These are phyloP conservation scores for Dactylella cylindrospora DNA, from an alignment of 2,329 filamentous ascomycete species.

Conservation along the genomic window DNA sequence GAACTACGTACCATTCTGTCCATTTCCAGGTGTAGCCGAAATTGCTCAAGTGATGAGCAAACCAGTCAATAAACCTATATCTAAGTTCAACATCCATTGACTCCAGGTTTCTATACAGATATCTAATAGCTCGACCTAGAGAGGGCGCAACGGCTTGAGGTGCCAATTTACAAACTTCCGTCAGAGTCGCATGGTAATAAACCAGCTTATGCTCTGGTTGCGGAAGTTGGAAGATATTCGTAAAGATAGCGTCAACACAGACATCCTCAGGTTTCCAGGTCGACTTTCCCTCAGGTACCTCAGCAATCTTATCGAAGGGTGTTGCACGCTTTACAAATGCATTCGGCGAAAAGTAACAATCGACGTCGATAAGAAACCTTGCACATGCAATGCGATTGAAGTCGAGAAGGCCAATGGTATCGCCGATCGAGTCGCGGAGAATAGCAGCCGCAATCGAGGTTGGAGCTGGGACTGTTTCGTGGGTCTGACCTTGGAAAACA, in stretches of 20 bases:
- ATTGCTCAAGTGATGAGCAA: conserved; percentile 95
- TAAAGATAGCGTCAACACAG: conserved; percentile 95
- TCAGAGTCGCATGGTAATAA: conserved; percentile 93
- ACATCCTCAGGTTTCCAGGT: conserved; percentile 99
- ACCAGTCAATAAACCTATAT: conserved; percentile 94
- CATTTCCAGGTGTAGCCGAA: conserved; percentile 99
- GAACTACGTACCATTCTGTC: conserved; percentile 75
- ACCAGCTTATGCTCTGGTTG: conserved; percentile 87
- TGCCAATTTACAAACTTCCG: conserved; percentile 92
- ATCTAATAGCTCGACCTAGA: conserved; percentile 87
- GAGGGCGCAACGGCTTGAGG: conserved; percentile 95
- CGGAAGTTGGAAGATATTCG: conserved; percentile 86
- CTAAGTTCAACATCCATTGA: conserved; percentile 82
- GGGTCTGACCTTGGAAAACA: conserved; percentile 76
- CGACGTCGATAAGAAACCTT: conserved; percentile 86
- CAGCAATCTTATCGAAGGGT: conserved; percentile 79
- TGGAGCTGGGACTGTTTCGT: conserved; percentile 72
- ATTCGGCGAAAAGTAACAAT: conserved; percentile 86
- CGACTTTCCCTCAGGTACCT: conserved; percentile 64
- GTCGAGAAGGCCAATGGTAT: conserved; percentile 91
- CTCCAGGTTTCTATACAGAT: conserved; percentile 78
- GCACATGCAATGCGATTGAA: conserved; percentile 88
- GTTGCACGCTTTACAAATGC: conserved; percentile 94
- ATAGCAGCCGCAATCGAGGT: conserved; percentile 76
- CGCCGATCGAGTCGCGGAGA: conserved; percentile 79